Conservation (phyloP, 345 rosid species). For the Combretum micranthum region DNA sequence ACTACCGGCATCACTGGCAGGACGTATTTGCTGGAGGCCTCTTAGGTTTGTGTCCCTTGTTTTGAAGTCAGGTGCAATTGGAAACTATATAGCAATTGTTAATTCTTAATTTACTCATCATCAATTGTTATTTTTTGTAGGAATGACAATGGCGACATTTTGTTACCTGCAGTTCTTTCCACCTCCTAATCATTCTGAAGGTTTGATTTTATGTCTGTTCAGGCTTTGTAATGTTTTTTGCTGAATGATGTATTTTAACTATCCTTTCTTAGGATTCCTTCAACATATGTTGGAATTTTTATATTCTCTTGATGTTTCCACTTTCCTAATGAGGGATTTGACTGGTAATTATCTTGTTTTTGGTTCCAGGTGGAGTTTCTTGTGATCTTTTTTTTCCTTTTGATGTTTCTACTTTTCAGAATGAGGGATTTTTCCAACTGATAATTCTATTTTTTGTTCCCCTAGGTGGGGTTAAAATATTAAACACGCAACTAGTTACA, state of each 20-base stretch:
- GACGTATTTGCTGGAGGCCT: constrained; percentile 79
- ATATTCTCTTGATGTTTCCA: too few relatives aligned
- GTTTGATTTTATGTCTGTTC: background rate
- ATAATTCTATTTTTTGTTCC: too few relatives aligned
- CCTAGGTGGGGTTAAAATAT: too few relatives aligned
- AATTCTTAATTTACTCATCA: background rate
- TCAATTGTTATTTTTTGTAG: background rate
- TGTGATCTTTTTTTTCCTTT: too few relatives aligned
- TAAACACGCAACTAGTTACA: too few relatives aligned
- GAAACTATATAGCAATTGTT: background rate
- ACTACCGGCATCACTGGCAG: constrained; percentile 89
- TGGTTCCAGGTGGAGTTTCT: too few relatives aligned
- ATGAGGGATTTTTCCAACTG: too few relatives aligned
- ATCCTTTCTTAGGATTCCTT: too few relatives aligned
- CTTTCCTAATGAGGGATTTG: too few relatives aligned
- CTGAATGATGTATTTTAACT: background rate
- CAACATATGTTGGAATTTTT: too few relatives aligned
- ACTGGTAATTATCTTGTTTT: too few relatives aligned
- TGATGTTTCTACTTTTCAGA: too few relatives aligned
- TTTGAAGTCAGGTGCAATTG: background rate
- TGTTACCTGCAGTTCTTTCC: constrained; percentile 20
- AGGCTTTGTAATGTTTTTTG: background rate
- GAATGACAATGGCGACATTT: constrained; percentile 9
- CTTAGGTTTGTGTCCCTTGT: constrained; percentile 26
- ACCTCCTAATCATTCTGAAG: constrained; percentile 12